Percentiles rank a stretch among this genome's conserved stretches.
These are phyloP conservation scores for Peronospora destructor DNA, from an alignment of 352 stramenopile species.

Conservation along the genomic window DNA sequence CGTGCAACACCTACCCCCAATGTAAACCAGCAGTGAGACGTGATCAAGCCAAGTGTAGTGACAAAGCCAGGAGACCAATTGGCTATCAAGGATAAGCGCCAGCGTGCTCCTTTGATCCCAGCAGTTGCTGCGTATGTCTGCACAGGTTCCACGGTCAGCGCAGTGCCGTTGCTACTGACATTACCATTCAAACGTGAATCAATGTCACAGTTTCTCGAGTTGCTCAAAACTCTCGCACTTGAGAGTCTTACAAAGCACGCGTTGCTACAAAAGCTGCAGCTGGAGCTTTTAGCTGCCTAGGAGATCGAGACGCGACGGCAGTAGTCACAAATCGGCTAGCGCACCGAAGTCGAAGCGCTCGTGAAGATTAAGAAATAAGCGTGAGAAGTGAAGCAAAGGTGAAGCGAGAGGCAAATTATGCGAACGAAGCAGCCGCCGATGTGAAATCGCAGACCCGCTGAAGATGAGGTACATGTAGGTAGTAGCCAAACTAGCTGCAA, in stretches of 20 bases:
- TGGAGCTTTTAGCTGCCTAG: conserved; percentile 16
- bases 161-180: conserved; percentile 7
- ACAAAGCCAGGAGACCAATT: not conserved
- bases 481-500: not conserved
- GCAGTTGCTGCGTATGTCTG: conserved; percentile 1
- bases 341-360: not conserved
- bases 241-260: conserved; percentile 24
- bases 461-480: not conserved
- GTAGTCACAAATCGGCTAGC: conserved; percentile 4
- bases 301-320: conserved; percentile 10
- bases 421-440: conserved; percentile 23
- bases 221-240: conserved; percentile 18
- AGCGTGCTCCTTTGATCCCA: not conserved
- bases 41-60: too few species aligned
- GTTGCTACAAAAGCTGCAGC: conserved; percentile 22
- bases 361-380: conserved; percentile 7
- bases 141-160: too few species aligned
- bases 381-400: too few species aligned
- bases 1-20: too few species aligned
- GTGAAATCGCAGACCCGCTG: conserved; percentile 9
- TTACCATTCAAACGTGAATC: conserved; percentile 17
- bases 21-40: too few species aligned
- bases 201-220: conserved; percentile 18
- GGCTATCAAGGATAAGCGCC: not conserved
- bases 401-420: conserved; percentile 13